Evolutionary conservation across 23 red algal genomes (phyloP), one percentile per base, ranked within the genome.

Genomic region (Gracilaria domingensis): DNA sequence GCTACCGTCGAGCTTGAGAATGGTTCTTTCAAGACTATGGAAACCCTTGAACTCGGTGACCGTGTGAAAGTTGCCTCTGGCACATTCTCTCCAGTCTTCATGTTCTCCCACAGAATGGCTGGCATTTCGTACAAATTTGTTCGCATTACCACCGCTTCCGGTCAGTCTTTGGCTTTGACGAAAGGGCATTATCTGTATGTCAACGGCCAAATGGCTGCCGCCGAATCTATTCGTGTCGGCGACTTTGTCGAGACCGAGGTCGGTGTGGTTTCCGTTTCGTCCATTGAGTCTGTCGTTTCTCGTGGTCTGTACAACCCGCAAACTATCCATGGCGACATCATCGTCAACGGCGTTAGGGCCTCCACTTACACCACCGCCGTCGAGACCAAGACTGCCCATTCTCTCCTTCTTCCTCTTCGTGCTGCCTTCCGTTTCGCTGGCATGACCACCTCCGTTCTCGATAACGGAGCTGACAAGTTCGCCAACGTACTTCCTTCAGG

Each of bases 1-100:
- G 93, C 84, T 28, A 66, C 79, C 45, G 93, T 95, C 20, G 93
- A 95, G 62, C 85, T 95, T 17, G 79, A 95, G n/a, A 65, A 90
- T 57, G 93, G 93, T 16, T 70, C 71, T 32, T n/a, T 75, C 42
- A 90, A 80, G 34, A 66, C 51, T 11, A 95, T 95, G 85, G 78
- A 66, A 25, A 7, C 12, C 25, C 64, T 95, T 76, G 76, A 59
- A 38, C 32, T 95, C 65, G 93, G 93, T 42, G 93, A 95, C 83
- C 72, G 55, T 42, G 93, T 95, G 23, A 92, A 92, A 79, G 89
- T 92, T 84, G 89, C 61, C 53, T 16, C 79, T 29, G 85, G 70
- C n/a, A 62, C 48, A 49, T 90, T 84, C 85, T 90, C 85, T 26
- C 60, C 60, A n/a, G 85, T 95, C 23, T 95, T 90, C 78, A 90